Conservation (phyloP, 306 rosid genomes). For the Herpetospermum pedunculosum region DNA sequence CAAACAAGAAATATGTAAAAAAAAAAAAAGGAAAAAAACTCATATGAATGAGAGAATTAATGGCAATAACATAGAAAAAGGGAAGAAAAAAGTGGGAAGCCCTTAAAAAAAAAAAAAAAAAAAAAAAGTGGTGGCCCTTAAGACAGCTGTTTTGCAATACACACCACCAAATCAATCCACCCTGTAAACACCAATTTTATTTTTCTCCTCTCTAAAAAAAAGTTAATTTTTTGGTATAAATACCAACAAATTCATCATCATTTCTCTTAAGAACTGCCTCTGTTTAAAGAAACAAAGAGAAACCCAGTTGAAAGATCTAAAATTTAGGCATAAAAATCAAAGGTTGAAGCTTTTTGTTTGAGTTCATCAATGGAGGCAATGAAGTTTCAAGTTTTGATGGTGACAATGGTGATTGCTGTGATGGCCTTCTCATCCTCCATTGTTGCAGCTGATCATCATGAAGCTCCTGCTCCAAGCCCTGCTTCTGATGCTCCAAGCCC, state of each 20-base stretch:
- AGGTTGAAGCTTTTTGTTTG: not conserved
- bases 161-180: not conserved
- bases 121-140: not conserved
- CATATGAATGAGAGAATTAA: no score
- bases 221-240: not conserved
- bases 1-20: no score
- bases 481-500: not conserved
- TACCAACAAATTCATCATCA: not conserved
- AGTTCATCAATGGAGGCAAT: not conserved
- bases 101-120: no score
- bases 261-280: no score
- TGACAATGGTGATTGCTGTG: not conserved
- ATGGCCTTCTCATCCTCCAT: not conserved
- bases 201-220: no score
- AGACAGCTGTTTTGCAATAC: constrained; percentile 5
- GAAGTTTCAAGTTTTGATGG: not conserved
- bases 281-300: not conserved
- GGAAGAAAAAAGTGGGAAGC: no score
- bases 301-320: not conserved
- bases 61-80: no score
- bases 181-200: not conserved
- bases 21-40: not conserved
- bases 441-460: not conserved
- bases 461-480: not conserved
- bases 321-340: not conserved